Evolutionary conservation across 1,139 yeast genomes (phyloP), one percentile per base, ranked within the genome.

Genomic region (Arxiozyma bovina): DNA sequence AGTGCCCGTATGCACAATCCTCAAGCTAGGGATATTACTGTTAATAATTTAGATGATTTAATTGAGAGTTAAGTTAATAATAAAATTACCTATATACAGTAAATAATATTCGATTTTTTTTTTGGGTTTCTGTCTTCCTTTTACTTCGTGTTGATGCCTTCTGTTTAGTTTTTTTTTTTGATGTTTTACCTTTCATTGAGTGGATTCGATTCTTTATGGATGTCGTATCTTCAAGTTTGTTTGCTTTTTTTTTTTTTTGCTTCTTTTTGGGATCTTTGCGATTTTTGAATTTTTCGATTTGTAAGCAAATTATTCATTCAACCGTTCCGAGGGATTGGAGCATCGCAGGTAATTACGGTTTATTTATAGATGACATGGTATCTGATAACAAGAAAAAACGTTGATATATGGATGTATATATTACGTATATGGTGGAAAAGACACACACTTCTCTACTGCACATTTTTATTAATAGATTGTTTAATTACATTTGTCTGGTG

Each of bases 1-100:
- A 67, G 71, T 53, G 70, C 73, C 11, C 60, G 63, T 45, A 51
- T 62, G 7, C 66, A 63, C 27, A 54, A 53, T 34, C 30, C 42
- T 4, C 46, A 40, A 11, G 49, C 30, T 18, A 38, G 25, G 2
- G 40, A 45, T 12, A 21, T 50, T 1, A 21, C 27, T 3, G 50
- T 40, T 21, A 47, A 40, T 18, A 54, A 42, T 18, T 25, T 54
- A 42, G 55, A 55, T 38, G 56, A 55, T 25, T 45, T 55, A 4
- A 54, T 56, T 30, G 53, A 52, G n/a, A 47, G 42, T 38, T 50
- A 50, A 27, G 43, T 22, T 34, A 27, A 23, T 27, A 27, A 27
- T 8, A 2, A 27, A 27, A 2, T 2, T 27, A 2, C 11, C 30
- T 6, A 7, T 27, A 8, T 27, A 7, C 30, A 8, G 11, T 5